Percentiles rank a stretch among this genome's conserved stretches.
Conservation (phyloP, 176 grass and related monocot genomes). For the Cenchrus americanus region DNA sequence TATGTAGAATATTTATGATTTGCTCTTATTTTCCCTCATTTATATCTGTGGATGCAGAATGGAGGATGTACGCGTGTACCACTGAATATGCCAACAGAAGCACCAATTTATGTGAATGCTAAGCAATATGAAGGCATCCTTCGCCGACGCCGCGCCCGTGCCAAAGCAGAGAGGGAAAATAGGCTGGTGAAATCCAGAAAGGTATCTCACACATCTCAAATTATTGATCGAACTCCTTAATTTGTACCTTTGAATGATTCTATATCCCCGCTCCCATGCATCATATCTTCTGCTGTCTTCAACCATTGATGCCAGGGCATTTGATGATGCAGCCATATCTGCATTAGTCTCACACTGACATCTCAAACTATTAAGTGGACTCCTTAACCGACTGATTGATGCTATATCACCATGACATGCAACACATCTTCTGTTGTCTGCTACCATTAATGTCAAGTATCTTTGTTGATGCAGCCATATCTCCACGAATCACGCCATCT, state of each 20-base stretch:
- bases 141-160: conserved; percentile 78
- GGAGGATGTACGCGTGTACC: conserved; percentile 70
- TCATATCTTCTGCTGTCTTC: neutral
- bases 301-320: neutral
- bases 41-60: conserved; percentile 53
- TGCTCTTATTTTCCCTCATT: conserved; percentile 33
- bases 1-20: neutral
- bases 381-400: neutral
- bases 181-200: conserved; percentile 75
- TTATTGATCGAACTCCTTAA: neutral
- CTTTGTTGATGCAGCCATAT: conserved; percentile 68
- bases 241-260: neutral
- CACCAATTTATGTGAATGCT: conserved; percentile 87
- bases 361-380: neutral
- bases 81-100: conserved; percentile 70
- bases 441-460: neutral
- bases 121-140: conserved; percentile 90
- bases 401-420: neutral
- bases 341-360: conserved; percentile 58
- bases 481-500: conserved; percentile 92
- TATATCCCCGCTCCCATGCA: neutral
- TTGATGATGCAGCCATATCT: conserved; percentile 67
- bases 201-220: conserved; percentile 44
- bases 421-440: neutral
- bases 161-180: conserved; percentile 72